Evolutionary conservation across 2,329 filamentous ascomycete genomes (phyloP).

Genomic region (Drechslerella dactyloides): DNA sequence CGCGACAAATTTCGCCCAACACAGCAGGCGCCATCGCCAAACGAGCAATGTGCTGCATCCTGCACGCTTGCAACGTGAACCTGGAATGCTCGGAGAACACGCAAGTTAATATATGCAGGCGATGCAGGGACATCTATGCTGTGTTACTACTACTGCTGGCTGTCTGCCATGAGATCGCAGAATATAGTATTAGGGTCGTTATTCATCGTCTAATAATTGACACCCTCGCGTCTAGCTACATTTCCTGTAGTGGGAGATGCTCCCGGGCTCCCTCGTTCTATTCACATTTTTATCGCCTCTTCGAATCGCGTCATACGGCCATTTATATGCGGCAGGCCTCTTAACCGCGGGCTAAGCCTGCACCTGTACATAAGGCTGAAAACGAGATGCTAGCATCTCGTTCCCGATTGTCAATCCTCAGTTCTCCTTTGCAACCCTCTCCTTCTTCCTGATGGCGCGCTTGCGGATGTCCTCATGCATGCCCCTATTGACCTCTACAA

Average conservation of each 20-base stretch:
- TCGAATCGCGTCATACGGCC: no score
- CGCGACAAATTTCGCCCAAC: slow-evolving; percentile 51
- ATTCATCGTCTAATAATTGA: background rate
- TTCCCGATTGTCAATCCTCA: slow-evolving; percentile 17
- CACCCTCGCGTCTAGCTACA: background rate
- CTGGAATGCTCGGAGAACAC: background rate
- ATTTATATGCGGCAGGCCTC: no score
- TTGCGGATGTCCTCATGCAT: slow-evolving; percentile 86
- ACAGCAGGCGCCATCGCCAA: slow-evolving; percentile 30
- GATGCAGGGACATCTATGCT: background rate
- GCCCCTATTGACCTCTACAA: slow-evolving; percentile 67
- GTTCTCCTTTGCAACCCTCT: slow-evolving; percentile 76
- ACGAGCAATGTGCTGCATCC: background rate
- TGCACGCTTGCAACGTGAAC: background rate
- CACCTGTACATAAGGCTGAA: no score
- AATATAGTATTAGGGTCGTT: background rate
- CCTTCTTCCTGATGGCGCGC: slow-evolving; percentile 81
- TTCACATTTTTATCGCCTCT: no score
- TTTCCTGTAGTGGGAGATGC: no score
- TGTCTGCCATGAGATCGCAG: background rate
- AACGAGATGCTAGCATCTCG: background rate
- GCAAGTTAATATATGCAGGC: background rate
- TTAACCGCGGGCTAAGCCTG: no score
- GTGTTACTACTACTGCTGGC: background rate
- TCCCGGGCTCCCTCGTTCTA: no score